Conservation (phyloP, 1,139 yeast species). For the Scheffersomyces insectosa region DNA sequence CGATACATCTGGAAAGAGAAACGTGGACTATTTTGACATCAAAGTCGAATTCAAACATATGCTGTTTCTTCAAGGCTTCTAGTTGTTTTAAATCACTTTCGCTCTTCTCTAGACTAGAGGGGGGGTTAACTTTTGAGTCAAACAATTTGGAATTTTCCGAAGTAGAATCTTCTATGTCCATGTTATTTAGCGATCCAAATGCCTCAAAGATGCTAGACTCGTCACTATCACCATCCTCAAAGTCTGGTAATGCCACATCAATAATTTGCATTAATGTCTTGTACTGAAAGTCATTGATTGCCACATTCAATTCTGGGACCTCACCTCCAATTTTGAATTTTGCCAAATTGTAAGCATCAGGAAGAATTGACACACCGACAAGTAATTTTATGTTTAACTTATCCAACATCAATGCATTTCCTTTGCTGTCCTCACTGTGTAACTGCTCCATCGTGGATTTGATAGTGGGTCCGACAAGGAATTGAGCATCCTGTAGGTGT, state of each 20-base stretch:
- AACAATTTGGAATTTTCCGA: neutral
- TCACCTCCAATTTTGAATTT: conserved; percentile 74
- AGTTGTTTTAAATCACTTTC: neutral
- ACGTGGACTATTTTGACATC: conserved; percentile 63
- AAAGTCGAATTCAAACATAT: conserved; percentile 68
- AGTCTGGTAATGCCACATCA: conserved; percentile 67
- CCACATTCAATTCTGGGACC: conserved; percentile 71
- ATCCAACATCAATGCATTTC: conserved; percentile 65
- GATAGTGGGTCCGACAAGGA: conserved; percentile 81
- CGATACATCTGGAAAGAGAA: conserved; percentile 66
- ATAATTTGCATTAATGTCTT: conserved; percentile 79
- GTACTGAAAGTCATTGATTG: conserved; percentile 87
- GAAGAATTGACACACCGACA: conserved; percentile 81
- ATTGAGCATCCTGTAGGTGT: conserved; percentile 81
- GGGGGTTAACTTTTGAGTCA: neutral
- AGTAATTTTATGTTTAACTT: conserved; percentile 71
- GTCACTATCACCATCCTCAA: conserved; percentile 36
- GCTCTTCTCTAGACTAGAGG: neutral
- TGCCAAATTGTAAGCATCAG: conserved; percentile 75
- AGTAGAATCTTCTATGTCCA: conserved; percentile 21
- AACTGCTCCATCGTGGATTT: conserved; percentile 73
- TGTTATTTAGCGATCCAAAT: conserved; percentile 21
- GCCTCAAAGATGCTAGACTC: conserved; percentile 38
- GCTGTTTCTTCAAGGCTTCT: conserved; percentile 43
- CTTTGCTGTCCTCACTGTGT: conserved; percentile 41